Evolutionary conservation across 148 eudicot species (phyloP).

Genomic region (Oxyria digyna): DNA sequence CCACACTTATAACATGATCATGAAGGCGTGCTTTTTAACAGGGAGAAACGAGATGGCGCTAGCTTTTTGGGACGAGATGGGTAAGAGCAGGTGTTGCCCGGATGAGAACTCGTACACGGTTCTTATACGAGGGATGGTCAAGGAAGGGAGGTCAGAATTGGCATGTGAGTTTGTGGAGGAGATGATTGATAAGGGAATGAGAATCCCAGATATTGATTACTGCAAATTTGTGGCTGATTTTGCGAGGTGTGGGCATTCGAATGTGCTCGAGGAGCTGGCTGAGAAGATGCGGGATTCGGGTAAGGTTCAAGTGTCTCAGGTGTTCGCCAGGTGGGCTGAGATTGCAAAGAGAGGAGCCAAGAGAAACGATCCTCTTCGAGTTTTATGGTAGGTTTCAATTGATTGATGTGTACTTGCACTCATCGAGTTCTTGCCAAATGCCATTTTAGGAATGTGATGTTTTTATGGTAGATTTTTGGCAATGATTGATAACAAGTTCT

Average conservation of each 20-base stretch:
- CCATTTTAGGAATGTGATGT: too few relatives aligned
- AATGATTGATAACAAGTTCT: too few relatives aligned
- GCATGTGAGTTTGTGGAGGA: slow-evolving; percentile 70
- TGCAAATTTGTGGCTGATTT: slow-evolving; percentile 53
- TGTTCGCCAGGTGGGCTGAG: slow-evolving; percentile 54
- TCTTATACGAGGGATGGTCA: slow-evolving; percentile 64
- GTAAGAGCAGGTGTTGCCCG: slow-evolving; percentile 64
- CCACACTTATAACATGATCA: slow-evolving; percentile 77
- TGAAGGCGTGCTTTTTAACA: slow-evolving; percentile 52
- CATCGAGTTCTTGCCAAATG: too few relatives aligned
- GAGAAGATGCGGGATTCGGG: slow-evolving; percentile 56
- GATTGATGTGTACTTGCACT: too few relatives aligned
- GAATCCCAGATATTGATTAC: slow-evolving; percentile 67
- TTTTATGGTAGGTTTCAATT: background rate
- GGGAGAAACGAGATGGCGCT: slow-evolving; percentile 52
- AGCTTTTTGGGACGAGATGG: slow-evolving; percentile 87
- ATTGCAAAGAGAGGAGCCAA: slow-evolving; percentile 9
- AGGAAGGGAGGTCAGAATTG: slow-evolving; percentile 58
- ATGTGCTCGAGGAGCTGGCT: slow-evolving; percentile 57
- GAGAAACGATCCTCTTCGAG: slow-evolving; percentile 15
- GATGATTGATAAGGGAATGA: slow-evolving; percentile 85
- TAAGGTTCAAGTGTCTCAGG: slow-evolving; percentile 49
- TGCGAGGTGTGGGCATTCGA: slow-evolving; percentile 46
- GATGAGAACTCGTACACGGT: slow-evolving; percentile 75
- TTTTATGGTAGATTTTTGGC: too few relatives aligned